These are phyloP conservation scores for Corchorus olitorius DNA, from an alignment of 345 rosid species.

Conservation along the genomic window DNA sequence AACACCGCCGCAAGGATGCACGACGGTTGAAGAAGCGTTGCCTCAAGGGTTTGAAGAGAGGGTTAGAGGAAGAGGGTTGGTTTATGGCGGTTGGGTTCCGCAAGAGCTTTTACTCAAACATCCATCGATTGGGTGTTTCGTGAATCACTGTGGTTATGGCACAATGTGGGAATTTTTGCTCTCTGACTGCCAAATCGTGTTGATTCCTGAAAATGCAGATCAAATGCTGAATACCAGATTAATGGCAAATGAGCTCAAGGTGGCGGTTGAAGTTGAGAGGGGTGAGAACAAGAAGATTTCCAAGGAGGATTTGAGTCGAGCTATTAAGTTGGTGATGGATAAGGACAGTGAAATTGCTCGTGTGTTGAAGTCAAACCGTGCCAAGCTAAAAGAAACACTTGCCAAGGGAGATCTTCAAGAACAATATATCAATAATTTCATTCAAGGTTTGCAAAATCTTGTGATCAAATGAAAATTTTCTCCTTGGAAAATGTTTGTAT, in stretches of 20 bases:
- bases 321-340: constrained; percentile 21
- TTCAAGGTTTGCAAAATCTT: constrained; percentile 12
- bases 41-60: constrained; percentile 45
- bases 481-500: background rate
- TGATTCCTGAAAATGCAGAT: background rate
- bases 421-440: constrained; percentile 12
- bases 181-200: constrained; percentile 32
- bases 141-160: constrained; percentile 45
- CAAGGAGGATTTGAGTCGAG: constrained; percentile 30
- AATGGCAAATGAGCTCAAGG: background rate
- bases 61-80: constrained; percentile 35
- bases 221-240: background rate
- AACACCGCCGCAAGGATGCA: constrained; percentile 28
- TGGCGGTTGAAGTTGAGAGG: constrained; percentile 38
- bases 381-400: constrained; percentile 22
- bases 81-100: constrained; percentile 46
- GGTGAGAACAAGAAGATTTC: constrained; percentile 33
- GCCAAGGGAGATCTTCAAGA: background rate
- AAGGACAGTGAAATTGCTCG: constrained; percentile 9
- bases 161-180: constrained; percentile 51
- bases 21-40: constrained; percentile 41
- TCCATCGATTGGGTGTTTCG: constrained; percentile 43
- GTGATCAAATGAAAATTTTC: background rate
- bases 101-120: constrained; percentile 33
- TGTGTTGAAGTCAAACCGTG: constrained; percentile 21